Base-by-base conservation (phyloP, 352 stramenopile genomes). In the Pythium rhizo-oryzae region DNA sequence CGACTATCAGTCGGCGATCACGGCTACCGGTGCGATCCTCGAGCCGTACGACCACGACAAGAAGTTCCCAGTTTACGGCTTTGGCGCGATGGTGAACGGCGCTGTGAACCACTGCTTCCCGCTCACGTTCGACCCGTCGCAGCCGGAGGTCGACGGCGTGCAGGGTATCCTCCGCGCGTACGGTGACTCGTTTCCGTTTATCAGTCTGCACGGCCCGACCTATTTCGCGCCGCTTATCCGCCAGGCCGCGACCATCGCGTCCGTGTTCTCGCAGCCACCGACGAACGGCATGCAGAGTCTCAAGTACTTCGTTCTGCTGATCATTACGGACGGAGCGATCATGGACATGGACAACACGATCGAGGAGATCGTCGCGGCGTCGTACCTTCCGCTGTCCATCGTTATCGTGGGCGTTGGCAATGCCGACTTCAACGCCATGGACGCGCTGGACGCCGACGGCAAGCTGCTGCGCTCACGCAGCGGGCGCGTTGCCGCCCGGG, bases 91-190 rank as follows among this genome's bases (percentile, higher is more conserved):
- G 15, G 2, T 5, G 4, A 16, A 16, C 7, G 41, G 67, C 16
- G 76, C 85, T 15, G 89, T 97, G 30, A 69, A 89, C 39, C 94
- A 99, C 72, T 98, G 92, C 75, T 99, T 98, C 75, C 82, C 92
- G 18, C 75, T 97, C 15, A 92, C 87, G 60, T 60, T 87, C 28
- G 87, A 93, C 47, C 75, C 78, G 37, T 82, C 76, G 7, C 87
- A 89, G 21, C 83, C 83, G 6, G 87, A 96, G 67, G 90, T 96
- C 52, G 60, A 72, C 13, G 87, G 87, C 13, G 77, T 86, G 18
- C 64, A 93, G 30, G 90, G 33, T 11, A 39, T 39, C 11, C 33
- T 39, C 33, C 33, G 33, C 33, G 33, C 33, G 33, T 39, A 39
- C 33, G 11, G 33, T 11, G 33, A 39, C 33, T 88, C 81, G 23